Conservation (phyloP, 169 alveolate species). For the Hammondia hammondi region DNA sequence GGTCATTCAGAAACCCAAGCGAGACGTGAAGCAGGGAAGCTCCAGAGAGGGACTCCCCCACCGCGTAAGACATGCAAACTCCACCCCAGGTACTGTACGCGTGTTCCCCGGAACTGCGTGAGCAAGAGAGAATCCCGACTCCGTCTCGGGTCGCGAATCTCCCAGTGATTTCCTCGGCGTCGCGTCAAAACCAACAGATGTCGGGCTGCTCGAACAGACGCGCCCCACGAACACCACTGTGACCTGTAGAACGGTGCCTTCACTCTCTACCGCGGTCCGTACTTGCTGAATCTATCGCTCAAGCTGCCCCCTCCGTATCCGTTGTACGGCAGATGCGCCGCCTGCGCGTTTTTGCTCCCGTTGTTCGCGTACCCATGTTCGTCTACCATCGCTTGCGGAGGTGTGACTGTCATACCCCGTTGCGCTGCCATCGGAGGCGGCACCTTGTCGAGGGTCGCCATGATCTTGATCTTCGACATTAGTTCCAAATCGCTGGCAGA, state of each 20-base stretch:
- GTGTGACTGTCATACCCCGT: conserved; percentile 60
- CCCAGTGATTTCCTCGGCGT: not conserved
- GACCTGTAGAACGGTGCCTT: not conserved
- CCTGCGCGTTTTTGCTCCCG: not conserved
- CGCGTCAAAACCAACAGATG: not conserved
- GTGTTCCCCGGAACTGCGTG: not conserved
- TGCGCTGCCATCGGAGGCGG: conserved; percentile 68
- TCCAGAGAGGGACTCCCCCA: not conserved
- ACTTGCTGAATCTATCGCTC: conserved; percentile 40
- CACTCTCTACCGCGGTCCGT: not conserved
- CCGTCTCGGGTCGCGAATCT: no score
- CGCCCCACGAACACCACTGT: not conserved
- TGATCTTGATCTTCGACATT: conserved; percentile 51
- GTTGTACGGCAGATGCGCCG: conserved; percentile 30
- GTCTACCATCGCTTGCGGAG: conserved; percentile 62
- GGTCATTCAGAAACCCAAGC: not conserved
- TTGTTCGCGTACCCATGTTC: not conserved
- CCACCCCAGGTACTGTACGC: not conserved
- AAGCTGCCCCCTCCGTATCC: not conserved
- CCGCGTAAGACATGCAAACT: not conserved
- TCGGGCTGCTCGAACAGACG: not conserved
- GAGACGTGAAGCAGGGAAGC: not conserved
- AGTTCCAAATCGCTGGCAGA: conserved; percentile 58
- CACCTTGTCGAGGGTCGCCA: conserved; percentile 64
- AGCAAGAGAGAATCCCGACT: no score